phyloP scores from a whole-genome alignment of 768 basidiomycete genomes.

The Mycena alexandri region DNA sequence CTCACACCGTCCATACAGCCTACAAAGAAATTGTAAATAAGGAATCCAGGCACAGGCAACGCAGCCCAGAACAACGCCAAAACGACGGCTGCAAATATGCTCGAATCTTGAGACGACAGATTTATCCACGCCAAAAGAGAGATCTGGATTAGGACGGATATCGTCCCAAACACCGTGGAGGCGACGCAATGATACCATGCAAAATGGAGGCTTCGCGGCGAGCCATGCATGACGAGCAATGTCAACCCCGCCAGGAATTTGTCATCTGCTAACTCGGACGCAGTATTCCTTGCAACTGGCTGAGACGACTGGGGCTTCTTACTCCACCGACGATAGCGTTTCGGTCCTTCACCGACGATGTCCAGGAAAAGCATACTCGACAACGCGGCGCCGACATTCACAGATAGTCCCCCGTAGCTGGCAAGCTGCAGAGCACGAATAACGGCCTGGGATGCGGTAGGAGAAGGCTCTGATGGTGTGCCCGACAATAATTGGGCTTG shows the following conservation, averaged over 20 bases:
- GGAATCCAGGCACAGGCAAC: constrained; percentile 15
- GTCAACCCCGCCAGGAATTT: not conserved
- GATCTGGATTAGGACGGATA: constrained; percentile 18
- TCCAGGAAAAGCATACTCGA: constrained; percentile 20
- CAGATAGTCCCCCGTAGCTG: constrained; percentile 12
- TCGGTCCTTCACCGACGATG: constrained; percentile 6
- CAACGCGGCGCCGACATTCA: constrained; percentile 14
- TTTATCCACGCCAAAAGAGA: constrained; percentile 25
- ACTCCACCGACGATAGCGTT: not conserved
- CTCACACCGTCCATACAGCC: not conserved
- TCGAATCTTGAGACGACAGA: not conserved
- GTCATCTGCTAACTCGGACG: not conserved
- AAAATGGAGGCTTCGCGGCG: constrained; percentile 8
- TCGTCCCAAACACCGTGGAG: constrained; percentile 14
- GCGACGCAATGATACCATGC: constrained; percentile 15
- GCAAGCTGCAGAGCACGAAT: constrained; percentile 14
- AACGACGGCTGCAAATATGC: constrained; percentile 10
- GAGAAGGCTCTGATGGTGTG: not conserved
- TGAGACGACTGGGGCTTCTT: not conserved
- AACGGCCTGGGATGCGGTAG: not conserved
- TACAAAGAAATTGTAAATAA: not conserved
- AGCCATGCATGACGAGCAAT: constrained; percentile 7
- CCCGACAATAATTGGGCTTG: constrained; percentile 19
- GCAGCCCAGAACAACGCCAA: constrained; percentile 23
- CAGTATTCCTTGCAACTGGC: too few relatives aligned